Evolutionary conservation across 805 yeast species (phyloP), one percentile per base, ranked within the genome.

Genomic region (Lipomyces yamanashiensis): DNA sequence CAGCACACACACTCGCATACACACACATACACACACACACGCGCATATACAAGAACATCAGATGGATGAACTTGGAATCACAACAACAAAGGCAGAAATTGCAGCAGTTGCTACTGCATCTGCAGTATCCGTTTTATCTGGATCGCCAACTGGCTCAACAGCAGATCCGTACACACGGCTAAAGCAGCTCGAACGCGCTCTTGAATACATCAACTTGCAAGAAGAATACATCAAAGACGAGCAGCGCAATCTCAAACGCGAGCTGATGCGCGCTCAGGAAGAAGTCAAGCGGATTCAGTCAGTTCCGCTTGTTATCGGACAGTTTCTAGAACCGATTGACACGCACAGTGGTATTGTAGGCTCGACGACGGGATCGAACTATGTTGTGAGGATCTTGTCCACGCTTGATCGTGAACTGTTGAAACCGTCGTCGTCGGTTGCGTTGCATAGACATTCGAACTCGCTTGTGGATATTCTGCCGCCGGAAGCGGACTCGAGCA

Each of bases 201-300:
- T 90, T 72, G 97, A 93, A 71, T 80, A 95, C 57, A 79, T 95
- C 67, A 79, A 84, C 64, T 81, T 95, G 69, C 99, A 95, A 77
- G 99, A 95, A 76, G 98, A 92, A 64, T 96, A 93, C 76, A 92
- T 95, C 75, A 95, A 96, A 74, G 99, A 95, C 76, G 99, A 95
- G 77, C 98, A 92, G 74, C 95, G 97, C 74, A 97, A 93, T 78
- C 82, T 95, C 76, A 92, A 91, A 73, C 84, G 98, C 69, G 99
- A 95, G 80, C 83, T 95, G 61, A 87, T 92, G 54, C 87, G 98
- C 72, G 99, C 99, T 1, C 98, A 96, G 76, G 99, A 95, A 77
- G 99, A 95, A 78, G 99, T 95, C 51, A 93, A 95, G 77, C 85
- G 97, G 73, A 96, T 95, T 75, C 97, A 95, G 74, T 90, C 97